A percentile compares a stretch with the other conserved stretches of the same genome.
phyloP scores from a whole-genome alignment of 768 basidiomycete species.

The Tylopilus balloui region DNA sequence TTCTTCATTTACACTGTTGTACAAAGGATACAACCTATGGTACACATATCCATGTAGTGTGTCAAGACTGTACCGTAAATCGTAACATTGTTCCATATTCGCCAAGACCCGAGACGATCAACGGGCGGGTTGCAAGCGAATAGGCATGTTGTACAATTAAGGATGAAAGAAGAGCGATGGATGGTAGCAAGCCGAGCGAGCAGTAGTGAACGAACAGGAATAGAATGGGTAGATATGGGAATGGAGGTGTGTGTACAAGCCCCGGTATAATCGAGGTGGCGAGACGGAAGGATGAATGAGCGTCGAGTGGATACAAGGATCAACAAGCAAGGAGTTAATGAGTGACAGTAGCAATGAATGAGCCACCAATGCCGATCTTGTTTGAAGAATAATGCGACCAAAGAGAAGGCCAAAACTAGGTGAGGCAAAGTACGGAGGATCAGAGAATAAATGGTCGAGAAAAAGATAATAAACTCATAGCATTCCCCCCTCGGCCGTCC shows the following conservation, averaged over 20 bases:
- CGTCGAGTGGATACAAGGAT: not conserved
- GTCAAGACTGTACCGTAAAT: constrained; percentile 15
- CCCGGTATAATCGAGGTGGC: not conserved
- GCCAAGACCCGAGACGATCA: constrained; percentile 11
- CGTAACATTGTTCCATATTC: constrained; percentile 8
- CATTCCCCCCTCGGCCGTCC: constrained; percentile 1
- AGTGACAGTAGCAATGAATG: not conserved
- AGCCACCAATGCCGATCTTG: not conserved
- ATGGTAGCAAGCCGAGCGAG: not conserved
- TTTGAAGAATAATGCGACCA: not conserved
- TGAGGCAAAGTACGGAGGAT: not conserved
- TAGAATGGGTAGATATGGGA: not conserved
- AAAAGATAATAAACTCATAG: not conserved
- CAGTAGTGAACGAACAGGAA: constrained; percentile 1
- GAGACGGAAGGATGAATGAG: constrained; percentile 2
- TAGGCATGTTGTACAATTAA: constrained; percentile 16
- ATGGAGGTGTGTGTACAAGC: constrained; percentile 4
- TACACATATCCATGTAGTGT: constrained; percentile 17
- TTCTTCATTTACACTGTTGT: constrained; percentile 23
- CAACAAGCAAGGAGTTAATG: constrained; percentile 2
- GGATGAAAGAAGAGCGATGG: constrained; percentile 1
- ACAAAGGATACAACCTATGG: constrained; percentile 21
- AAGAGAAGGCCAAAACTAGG: not conserved
- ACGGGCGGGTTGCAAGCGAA: not conserved
- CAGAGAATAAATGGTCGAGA: not conserved